Evolutionary conservation across 805 yeast genomes (phyloP), one percentile per base, ranked within the genome.

Genomic region (Priceomyces medius): DNA sequence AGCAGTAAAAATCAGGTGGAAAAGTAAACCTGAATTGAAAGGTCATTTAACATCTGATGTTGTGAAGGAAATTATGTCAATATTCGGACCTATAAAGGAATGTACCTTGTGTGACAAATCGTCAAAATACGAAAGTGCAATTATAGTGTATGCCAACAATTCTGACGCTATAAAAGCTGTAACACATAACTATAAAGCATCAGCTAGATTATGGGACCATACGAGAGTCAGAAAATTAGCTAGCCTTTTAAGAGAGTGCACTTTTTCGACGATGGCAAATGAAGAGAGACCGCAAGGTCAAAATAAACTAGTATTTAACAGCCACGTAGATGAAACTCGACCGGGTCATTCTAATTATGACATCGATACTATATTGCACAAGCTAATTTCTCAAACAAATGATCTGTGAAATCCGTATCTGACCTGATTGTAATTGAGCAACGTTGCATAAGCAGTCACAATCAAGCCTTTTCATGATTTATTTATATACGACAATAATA

Each of bases 121-220:
- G 21, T 48, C 43, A 38, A 48, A 64, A 35, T 74, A 74, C 46
- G 67, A 63, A 38, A 54, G 61, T 20, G 81, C 75, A 0, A 36
- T 54, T 0, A 58, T 77, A 2, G 56, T 50, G 26, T 78, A 53
- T 49, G 45, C 41, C 7, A 45, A 51, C 2, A 44, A 48, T 19
- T 53, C 48, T 1, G 57, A 58, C 31, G 64, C 72, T 2, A 51
- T 52, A 1, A 43, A 50, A 20, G 80, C 81, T 2, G 41, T 60
- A 7, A 40, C 46, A 3, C 74, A 77, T 48, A 70, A 77, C 48
- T 78, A 68, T 51, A 56, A 59, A 2, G 50, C 50, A 21, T 63
- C 74, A 13, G 73, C 69, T 7, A 53, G 56, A 12, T 48, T 71
- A 27, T 77, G 81, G 82, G 76, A 76, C 50, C 63, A 64, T 1